Percentiles rank a stretch among this genome's conserved stretches.
Evolutionary conservation across 1,284 basidiomycete genomes (phyloP).

Genomic region (Schizopora paradoxa): DNA sequence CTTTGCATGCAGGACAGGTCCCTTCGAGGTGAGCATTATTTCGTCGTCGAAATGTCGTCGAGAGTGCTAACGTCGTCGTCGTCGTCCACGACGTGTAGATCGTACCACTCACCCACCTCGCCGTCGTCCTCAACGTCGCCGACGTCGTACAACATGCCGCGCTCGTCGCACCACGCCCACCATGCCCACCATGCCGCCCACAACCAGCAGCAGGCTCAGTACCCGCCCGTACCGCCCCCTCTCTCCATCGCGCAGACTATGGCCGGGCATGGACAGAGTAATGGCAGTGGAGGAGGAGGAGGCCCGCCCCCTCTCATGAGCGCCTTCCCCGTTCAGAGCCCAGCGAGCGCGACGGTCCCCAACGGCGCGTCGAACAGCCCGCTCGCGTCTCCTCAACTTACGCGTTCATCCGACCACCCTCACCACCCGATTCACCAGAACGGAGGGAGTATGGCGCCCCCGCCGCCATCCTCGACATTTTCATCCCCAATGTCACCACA

Average conservation of each 20-base stretch:
- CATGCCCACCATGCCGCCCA: not conserved
- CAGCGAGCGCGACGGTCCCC: not conserved
- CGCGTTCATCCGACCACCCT: not conserved
- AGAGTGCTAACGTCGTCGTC: too few relatives aligned
- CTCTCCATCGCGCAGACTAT: not conserved
- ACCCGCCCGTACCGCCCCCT: not conserved
- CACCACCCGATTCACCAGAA: too few relatives aligned
- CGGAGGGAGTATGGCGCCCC: too few relatives aligned
- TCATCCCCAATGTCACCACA: conserved; percentile 2
- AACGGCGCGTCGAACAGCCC: not conserved
- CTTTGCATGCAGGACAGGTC: too few relatives aligned
- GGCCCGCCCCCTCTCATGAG: too few relatives aligned
- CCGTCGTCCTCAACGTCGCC: not conserved
- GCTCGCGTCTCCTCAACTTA: conserved; percentile 1
- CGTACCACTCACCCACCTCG: too few relatives aligned
- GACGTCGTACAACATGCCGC: conserved; percentile 1
- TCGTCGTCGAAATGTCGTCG: too few relatives aligned
- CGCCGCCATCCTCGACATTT: not conserved
- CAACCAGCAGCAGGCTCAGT: not conserved
- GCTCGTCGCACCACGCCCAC: not conserved
- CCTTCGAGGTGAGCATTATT: too few relatives aligned
- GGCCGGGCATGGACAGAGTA: conserved; percentile 2
- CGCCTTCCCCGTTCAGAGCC: not conserved
- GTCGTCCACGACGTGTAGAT: too few relatives aligned
- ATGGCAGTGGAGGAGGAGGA: too few relatives aligned